Conservation (phyloP, 768 basidiomycete species). For the Rhodocollybia butyracea region DNA sequence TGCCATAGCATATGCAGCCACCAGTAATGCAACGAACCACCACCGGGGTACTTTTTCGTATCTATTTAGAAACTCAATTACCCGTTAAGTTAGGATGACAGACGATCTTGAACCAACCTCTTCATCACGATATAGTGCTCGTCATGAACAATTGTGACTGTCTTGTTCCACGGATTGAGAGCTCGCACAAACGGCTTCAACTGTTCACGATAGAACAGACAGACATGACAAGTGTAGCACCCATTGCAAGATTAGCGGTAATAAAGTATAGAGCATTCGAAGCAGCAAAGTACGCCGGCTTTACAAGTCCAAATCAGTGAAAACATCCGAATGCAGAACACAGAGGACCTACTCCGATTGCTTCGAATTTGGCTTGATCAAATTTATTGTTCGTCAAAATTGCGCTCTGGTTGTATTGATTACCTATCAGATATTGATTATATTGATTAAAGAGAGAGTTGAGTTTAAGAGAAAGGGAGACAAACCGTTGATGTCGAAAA, state of each 20-base stretch:
- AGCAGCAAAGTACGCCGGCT: conserved; percentile 32
- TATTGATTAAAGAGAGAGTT: not conserved
- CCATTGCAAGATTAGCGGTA: conserved; percentile 17
- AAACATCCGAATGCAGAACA: too few relatives aligned
- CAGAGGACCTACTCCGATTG: conserved; percentile 9
- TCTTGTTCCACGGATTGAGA: conserved; percentile 26
- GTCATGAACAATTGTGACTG: conserved; percentile 23
- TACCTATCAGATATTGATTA: conserved; percentile 7
- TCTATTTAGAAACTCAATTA: conserved; percentile 11
- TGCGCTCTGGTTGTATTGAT: conserved; percentile 23
- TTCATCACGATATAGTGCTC: conserved; percentile 16
- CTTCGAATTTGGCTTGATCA: conserved; percentile 18
- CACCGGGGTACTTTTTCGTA: conserved; percentile 17
- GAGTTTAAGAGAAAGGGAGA: too few relatives aligned
- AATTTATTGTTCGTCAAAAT: conserved; percentile 23
- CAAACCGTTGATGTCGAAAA: conserved; percentile 6
- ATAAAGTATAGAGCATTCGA: conserved; percentile 23
- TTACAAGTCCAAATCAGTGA: not conserved
- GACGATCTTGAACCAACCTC: not conserved
- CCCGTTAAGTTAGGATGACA: not conserved
- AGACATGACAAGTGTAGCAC: conserved; percentile 19
- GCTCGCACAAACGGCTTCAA: conserved; percentile 4
- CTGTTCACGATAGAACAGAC: conserved; percentile 33
- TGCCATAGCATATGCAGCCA: conserved; percentile 18
- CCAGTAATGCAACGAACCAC: conserved; percentile 20